phyloP scores from a whole-genome alignment of 2,329 filamentous ascomycete species.

The Xylaria multiplex region DNA sequence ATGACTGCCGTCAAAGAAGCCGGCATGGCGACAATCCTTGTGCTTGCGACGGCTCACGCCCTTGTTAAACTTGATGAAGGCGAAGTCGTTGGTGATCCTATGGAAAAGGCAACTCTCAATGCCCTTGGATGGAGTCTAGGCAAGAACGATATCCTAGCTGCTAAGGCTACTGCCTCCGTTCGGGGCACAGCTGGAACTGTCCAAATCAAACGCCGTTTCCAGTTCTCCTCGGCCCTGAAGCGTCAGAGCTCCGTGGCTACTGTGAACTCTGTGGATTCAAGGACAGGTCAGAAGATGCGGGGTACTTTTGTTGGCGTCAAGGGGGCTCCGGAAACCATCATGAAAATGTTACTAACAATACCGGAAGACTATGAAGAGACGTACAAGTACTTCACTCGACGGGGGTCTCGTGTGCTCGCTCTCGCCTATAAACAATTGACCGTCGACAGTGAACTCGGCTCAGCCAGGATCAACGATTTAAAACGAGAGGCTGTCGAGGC shows the following conservation, averaged over 20 bases:
- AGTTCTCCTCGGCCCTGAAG: slow-evolving; percentile 96
- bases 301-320: slow-evolving; percentile 96
- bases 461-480: slow-evolving; percentile 88
- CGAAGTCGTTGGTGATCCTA: slow-evolving; percentile 96
- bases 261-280: slow-evolving; percentile 75
- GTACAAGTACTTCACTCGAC: slow-evolving; percentile 96
- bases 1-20: slow-evolving; percentile 77
- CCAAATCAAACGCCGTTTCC: slow-evolving; percentile 95
- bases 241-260: slow-evolving; percentile 94
- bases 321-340: slow-evolving; percentile 95
- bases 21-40: slow-evolving; percentile 85
- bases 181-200: slow-evolving; percentile 75
- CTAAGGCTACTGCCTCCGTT: slow-evolving; percentile 64
- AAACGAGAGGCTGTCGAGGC: slow-evolving; percentile 93
- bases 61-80: slow-evolving; percentile 96
- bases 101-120: slow-evolving; percentile 94
- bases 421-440: slow-evolving; percentile 94
- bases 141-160: slow-evolving; percentile 83
- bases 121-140: slow-evolving; percentile 95
- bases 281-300: slow-evolving; percentile 78
- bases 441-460: slow-evolving; percentile 80
- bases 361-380: slow-evolving; percentile 96
- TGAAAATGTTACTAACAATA: slow-evolving; percentile 85
- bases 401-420: slow-evolving; percentile 91
- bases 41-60: slow-evolving; percentile 93